phyloP scores from a whole-genome alignment of 2,329 filamentous ascomycete genomes.

The Zymoseptoria passerinii region DNA sequence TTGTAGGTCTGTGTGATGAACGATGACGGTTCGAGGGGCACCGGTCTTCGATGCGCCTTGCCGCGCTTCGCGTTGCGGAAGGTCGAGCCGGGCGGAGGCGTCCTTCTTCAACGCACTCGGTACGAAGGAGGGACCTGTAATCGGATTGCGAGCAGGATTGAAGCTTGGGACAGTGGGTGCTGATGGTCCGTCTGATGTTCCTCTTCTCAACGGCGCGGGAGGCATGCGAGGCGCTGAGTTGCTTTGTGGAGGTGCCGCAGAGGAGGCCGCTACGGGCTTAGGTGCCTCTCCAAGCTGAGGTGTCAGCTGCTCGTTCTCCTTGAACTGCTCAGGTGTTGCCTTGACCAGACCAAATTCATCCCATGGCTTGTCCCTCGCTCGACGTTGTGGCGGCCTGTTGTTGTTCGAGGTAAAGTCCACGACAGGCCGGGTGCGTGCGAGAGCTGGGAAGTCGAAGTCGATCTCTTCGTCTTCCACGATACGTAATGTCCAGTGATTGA shows the following conservation, averaged over 20 bases:
- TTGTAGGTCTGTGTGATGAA: slow-evolving; percentile 64
- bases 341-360: slow-evolving; percentile 76
- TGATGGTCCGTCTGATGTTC: background rate
- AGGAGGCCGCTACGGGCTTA: slow-evolving; percentile 1
- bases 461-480: slow-evolving; percentile 82
- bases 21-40: slow-evolving; percentile 60
- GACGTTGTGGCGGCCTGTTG: slow-evolving; percentile 55
- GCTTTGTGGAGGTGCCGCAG: slow-evolving; percentile 9
- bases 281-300: slow-evolving; percentile 11
- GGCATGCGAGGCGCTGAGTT: slow-evolving; percentile 1
- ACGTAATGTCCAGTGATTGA: slow-evolving; percentile 73
- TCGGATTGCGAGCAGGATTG: slow-evolving; percentile 42
- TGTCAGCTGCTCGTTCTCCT: slow-evolving; percentile 53
- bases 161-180: slow-evolving; percentile 22
- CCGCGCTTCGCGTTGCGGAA: slow-evolving; percentile 43
- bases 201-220: slow-evolving; percentile 7
- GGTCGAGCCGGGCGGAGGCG: slow-evolving; percentile 33
- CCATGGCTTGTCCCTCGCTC: slow-evolving; percentile 67
- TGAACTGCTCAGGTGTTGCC: slow-evolving; percentile 59
- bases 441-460: slow-evolving; percentile 74
- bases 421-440: slow-evolving; percentile 66
- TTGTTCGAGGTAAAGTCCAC: slow-evolving; percentile 71
- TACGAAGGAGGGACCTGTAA: slow-evolving; percentile 43
- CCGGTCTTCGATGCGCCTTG: slow-evolving; percentile 41
- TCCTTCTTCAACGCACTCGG: slow-evolving; percentile 35